Conservation (phyloP, 1,284 basidiomycete genomes). For the Cryptococcus sp. region DNA sequence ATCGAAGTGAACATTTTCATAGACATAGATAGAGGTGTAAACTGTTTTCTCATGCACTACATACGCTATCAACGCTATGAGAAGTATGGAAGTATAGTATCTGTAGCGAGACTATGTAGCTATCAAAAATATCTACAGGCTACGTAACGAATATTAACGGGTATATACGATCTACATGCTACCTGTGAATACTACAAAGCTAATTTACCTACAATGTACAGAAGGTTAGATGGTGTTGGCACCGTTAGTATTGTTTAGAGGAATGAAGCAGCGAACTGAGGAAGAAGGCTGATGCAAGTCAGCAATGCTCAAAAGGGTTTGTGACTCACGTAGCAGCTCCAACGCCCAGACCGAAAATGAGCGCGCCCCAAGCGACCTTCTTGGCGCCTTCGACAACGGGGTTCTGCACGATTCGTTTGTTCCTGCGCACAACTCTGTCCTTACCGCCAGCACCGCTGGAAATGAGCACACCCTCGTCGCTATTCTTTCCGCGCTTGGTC, state of each 20-base stretch:
- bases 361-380: conserved; percentile 47
- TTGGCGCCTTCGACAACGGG: conserved; percentile 29
- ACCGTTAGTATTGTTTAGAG: not conserved
- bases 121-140: not conserved
- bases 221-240: no score
- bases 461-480: conserved; percentile 40
- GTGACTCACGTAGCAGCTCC: conserved; percentile 44
- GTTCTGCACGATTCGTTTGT: conserved; percentile 39
- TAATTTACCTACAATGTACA: not conserved
- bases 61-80: not conserved
- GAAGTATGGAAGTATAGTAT: not conserved
- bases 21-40: not conserved
- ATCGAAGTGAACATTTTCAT: conserved; percentile 3
- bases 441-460: conserved; percentile 29
- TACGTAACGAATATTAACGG: not conserved
- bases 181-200: not conserved
- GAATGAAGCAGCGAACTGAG: not conserved
- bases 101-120: not conserved
- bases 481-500: conserved; percentile 39
- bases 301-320: not conserved
- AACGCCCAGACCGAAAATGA: conserved; percentile 50
- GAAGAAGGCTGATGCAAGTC: not conserved
- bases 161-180: not conserved
- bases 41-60: not conserved
- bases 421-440: conserved; percentile 42